phyloP scores from a whole-genome alignment of 345 rosid genomes.

The Lepidium africanum region DNA sequence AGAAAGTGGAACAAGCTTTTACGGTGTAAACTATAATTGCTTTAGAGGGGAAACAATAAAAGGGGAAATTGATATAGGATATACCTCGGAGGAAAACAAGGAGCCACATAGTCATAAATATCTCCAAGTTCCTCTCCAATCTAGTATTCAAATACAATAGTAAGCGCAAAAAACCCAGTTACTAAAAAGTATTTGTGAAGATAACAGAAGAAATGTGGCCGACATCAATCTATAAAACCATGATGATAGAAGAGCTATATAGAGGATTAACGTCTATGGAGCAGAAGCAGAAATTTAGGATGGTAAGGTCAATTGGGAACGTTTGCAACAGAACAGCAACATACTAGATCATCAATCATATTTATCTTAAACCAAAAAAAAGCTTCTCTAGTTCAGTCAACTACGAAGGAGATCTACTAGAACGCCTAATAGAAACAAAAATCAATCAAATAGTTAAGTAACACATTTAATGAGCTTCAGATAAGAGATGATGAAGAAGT shows the following conservation, averaged over 20 bases:
- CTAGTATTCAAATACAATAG: slow-evolving; percentile 38
- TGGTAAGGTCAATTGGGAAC: neutral
- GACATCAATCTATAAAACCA: neutral
- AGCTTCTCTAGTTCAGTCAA: neutral
- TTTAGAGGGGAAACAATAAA: neutral
- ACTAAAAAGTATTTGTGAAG: neutral
- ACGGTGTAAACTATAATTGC: neutral
- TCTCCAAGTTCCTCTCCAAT: slow-evolving; percentile 99
- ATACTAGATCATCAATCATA: slow-evolving; percentile 1
- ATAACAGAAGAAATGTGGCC: neutral
- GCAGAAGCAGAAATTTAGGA: neutral
- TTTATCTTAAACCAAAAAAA: neutral
- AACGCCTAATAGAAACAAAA: neutral
- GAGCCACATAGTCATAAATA: slow-evolving; percentile 96
- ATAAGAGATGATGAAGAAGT: slow-evolving; percentile 4
- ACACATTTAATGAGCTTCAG: slow-evolving; percentile 6
- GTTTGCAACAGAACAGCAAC: neutral
- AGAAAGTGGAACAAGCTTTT: neutral
- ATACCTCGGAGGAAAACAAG: slow-evolving; percentile 96
- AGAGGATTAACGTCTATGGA: neutral
- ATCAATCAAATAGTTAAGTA: slow-evolving; percentile 2
- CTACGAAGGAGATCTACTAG: slow-evolving; percentile 1
- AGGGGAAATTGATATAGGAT: neutral
- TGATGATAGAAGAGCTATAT: neutral
- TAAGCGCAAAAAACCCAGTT: neutral